Base-by-base conservation (phyloP, 495 filamentous ascomycete genomes). In the Pyrenula massariospora region DNA sequence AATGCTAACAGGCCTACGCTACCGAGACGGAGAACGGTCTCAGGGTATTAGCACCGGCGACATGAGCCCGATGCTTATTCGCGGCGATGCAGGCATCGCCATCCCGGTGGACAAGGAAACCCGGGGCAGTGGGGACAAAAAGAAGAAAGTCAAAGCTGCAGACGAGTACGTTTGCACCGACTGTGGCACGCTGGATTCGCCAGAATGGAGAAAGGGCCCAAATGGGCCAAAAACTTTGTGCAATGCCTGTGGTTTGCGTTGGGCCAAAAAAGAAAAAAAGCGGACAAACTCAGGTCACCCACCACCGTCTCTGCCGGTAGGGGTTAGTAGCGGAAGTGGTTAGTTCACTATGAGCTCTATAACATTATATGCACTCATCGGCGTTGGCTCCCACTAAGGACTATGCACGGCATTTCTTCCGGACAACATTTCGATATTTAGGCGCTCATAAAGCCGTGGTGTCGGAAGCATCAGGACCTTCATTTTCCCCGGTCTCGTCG, bases 81-180 rank as follows among this genome's bases (percentile, higher is more conserved):
- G 89, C 57, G 92, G 87, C 36, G 89, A 95, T 63, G 88, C 81
- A 24, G 91, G 91, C 48, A 89, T 93, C 57, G 86, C 85, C 19
- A 94, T 92, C 24, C 81, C 87, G 0, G 64, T 83, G 52, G 91
- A 95, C 52, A 83, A 88, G 59, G 85, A 83, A 61, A 79, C 69
- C 10, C 76, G 74, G 48, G 50, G 19, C 8, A 52, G 50, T 20
- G 50, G 50, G 20, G 91, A 95, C 56, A 88, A 95, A 64, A 93
- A 95, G 72, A 89, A 89, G 71, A 91, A 95, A 65, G 70, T 89
- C 36, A 96, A 95, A 71, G 73, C 90, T 53, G 83, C 86, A 3
- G 91, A 94, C 61, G 93, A 97, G 73, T 96, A 97, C 68, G 88
- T 95, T 25, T 98, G 93, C 68, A 89, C 88, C 12, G 93, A 97